Base-by-base conservation (phyloP, 495 filamentous ascomycete genomes). In the Hyaloscypha hepaticicola region DNA sequence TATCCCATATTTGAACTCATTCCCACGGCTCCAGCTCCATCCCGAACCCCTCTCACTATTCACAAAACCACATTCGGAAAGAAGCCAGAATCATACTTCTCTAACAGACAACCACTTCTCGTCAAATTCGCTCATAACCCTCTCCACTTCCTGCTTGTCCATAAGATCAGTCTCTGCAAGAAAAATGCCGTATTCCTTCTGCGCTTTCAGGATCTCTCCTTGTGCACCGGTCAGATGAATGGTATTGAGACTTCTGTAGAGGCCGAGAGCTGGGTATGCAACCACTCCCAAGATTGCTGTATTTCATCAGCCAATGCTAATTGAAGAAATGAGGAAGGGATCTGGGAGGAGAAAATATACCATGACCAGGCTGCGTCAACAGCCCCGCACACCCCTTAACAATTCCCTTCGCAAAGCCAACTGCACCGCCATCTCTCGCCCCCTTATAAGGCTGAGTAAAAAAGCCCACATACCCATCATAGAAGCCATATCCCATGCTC, bases 401-500 rank as follows among this genome's bases (percentile, higher is more conserved):
- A n/a, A 80, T 26, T 2, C 78, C 78, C 55, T 78, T 79, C 26
- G 67, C 51, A 26, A 75, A 69, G 16, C 77, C 77, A 4, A 62
- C 55, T 5, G 60, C 66, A 4, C 78, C 78, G 19, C 73, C 73
- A 51, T 75, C 71, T 66, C 75, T 75, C 1, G 70, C 73, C 16
- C 77, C 76, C 55, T 72, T 67, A 49, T 70, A 71, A 5, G 78
- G 77, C 53, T 73, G 70, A 4, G 70, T 69, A 26, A 76, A 69
- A 8, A 79, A 27, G 5, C 75, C 78, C 19, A 67, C 68, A 21
- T 77, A 66, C 11, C 72, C 77, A 19, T 76, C 75, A 60, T 71
- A 76, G 27, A 75, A 63, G 7, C 73, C 79, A 34, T 77, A 75
- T 14, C 70, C 77, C 48, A 88, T 79, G 65, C 80, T 77, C 77